phyloP scores from a whole-genome alignment of 2,329 filamentous ascomycete species.

The Colletotrichum liriopes region DNA sequence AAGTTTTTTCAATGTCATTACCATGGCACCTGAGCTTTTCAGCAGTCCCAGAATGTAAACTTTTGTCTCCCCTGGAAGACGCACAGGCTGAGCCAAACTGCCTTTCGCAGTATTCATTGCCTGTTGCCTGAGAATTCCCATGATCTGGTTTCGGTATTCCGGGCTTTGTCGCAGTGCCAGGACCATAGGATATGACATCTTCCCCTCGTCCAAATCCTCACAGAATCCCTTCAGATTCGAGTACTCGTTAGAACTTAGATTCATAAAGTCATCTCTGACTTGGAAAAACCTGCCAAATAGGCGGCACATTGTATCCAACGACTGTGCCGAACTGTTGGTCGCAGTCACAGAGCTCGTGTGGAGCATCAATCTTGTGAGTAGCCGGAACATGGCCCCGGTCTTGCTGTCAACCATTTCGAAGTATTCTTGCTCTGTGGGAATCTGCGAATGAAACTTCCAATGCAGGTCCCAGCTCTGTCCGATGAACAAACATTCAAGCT shows the following conservation, averaged over 20 bases:
- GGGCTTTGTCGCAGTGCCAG: constrained; percentile 9
- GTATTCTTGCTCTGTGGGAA: constrained; percentile 48
- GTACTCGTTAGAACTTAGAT: constrained; percentile 51
- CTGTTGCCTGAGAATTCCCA: constrained; percentile 22
- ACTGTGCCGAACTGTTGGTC: background rate
- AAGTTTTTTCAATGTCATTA: background rate
- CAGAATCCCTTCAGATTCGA: constrained; percentile 56
- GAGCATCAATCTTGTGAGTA: constrained; percentile 43
- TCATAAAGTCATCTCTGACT: constrained; percentile 53
- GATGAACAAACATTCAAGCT: constrained; percentile 44
- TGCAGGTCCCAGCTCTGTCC: constrained; percentile 51
- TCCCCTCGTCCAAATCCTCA: constrained; percentile 60
- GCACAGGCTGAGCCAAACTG: background rate
- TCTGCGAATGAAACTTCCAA: constrained; percentile 45
- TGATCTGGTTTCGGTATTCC: constrained; percentile 1
- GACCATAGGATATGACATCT: constrained; percentile 56
- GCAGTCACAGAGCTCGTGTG: constrained; percentile 5
- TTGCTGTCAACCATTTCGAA: constrained; percentile 49
- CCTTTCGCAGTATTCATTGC: background rate
- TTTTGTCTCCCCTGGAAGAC: constrained; percentile 12
- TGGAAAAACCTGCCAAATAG: constrained; percentile 52
- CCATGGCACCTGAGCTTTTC: background rate
- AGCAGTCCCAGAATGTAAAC: constrained; percentile 6
- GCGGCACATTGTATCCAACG: constrained; percentile 1
- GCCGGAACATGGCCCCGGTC: constrained; percentile 46